Conservation (phyloP, 2,329 filamentous ascomycete genomes). For the Alternaria triticimaculans region DNA sequence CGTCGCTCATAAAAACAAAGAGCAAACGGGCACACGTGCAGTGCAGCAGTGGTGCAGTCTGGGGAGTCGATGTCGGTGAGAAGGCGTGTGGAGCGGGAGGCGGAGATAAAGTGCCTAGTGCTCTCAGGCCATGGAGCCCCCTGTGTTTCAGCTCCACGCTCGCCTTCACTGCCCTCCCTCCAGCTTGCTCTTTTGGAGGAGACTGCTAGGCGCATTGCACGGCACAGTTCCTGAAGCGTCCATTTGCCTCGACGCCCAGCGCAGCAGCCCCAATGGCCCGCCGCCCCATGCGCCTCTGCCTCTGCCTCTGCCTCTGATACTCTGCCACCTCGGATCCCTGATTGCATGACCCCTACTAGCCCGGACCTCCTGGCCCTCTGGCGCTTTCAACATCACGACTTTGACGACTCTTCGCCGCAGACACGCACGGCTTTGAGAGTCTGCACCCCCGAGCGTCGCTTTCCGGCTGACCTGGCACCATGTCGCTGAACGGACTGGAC, state of each 20-base stretch:
- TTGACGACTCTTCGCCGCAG: conserved; percentile 13
- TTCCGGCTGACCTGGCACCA: conserved; percentile 49
- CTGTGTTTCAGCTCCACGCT: conserved; percentile 14
- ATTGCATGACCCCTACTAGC: conserved; percentile 8
- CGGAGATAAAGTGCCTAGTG: conserved; percentile 2
- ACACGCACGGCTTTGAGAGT: conserved; percentile 16
- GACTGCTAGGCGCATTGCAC: conserved; percentile 11
- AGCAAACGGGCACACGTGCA: not conserved
- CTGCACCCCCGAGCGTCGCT: conserved; percentile 14
- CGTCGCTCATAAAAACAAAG: not conserved
- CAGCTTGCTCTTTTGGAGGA: conserved; percentile 1
- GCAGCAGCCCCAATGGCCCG: conserved; percentile 21
- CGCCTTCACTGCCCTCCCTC: conserved; percentile 6
- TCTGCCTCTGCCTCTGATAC: conserved; percentile 15
- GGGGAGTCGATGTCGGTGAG: conserved; percentile 1
- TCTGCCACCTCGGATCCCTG: conserved; percentile 7
- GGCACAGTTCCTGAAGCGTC: conserved; percentile 1
- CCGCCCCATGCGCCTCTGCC: not conserved
- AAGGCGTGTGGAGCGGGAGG: not conserved
- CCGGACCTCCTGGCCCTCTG: conserved; percentile 10
- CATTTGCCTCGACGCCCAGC: conserved; percentile 11
- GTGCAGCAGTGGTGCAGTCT: not conserved
- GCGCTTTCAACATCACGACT: not conserved
- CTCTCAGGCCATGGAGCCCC: not conserved
- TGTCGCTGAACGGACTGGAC: conserved; percentile 98